These are phyloP conservation scores for Cyclocybe aegerita DNA, from an alignment of 768 basidiomycete genomes.

Conservation along the genomic window DNA sequence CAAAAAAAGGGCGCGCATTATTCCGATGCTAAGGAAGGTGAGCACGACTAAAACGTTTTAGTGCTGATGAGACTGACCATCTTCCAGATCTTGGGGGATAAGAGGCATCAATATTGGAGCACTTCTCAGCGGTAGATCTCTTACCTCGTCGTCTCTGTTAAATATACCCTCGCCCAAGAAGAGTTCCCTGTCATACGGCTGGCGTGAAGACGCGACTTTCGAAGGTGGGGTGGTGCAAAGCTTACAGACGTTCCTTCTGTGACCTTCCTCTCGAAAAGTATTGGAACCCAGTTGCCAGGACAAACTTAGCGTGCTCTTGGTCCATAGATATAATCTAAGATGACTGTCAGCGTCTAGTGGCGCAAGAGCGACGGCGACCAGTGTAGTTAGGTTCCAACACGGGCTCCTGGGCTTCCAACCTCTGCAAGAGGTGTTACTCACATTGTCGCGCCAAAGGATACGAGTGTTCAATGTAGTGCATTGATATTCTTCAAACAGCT, in stretches of 20 bases:
- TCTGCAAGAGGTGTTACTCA: constrained; percentile 32
- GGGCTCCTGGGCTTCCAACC: neutral
- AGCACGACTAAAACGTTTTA: neutral
- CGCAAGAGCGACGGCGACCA: neutral
- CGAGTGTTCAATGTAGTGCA: constrained; percentile 69
- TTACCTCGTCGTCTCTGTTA: constrained; percentile 71
- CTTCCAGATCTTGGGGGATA: constrained; percentile 53
- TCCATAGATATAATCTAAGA: constrained; percentile 73
- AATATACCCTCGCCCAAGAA: constrained; percentile 80
- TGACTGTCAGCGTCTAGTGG: constrained; percentile 9
- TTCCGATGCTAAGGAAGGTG: constrained; percentile 51
- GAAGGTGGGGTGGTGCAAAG: neutral
- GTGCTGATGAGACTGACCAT: constrained; percentile 38
- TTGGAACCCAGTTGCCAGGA: constrained; percentile 63
- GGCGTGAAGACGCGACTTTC: neutral
- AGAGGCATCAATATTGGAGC: neutral
- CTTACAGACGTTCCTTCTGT: constrained; percentile 69
- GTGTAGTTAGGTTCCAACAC: neutral
- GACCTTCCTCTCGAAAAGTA: constrained; percentile 65
- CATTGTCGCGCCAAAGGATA: constrained; percentile 69
- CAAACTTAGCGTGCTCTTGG: constrained; percentile 63
- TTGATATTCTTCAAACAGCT: constrained; percentile 67
- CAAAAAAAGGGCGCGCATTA: constrained; percentile 72
- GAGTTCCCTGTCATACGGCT: constrained; percentile 37
- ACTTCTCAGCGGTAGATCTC: constrained; percentile 8